phyloP scores from a whole-genome alignment of 371 early-diverging fungal species.

The Batkoa obscura region DNA sequence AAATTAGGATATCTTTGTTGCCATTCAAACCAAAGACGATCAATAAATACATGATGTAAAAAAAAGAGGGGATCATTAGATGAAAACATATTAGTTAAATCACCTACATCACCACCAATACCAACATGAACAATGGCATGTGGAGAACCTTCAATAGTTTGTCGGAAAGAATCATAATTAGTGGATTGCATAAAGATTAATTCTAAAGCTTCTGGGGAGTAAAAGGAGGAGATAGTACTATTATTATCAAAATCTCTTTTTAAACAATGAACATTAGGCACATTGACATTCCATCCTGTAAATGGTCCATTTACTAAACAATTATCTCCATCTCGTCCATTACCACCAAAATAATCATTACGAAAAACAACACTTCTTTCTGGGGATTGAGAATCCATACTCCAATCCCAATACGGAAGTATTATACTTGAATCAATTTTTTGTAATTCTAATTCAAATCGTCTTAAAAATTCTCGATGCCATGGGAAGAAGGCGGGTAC shows the following conservation, averaged over 20 bases:
- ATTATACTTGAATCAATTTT: conserved; percentile 15
- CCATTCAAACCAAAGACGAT: conserved; percentile 27
- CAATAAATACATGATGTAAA: conserved; percentile 32
- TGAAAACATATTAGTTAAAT: conserved; percentile 15
- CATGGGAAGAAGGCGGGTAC: conserved; percentile 17
- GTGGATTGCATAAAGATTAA: conserved; percentile 9
- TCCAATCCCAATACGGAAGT: conserved; percentile 38
- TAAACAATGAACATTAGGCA: conserved; percentile 12
- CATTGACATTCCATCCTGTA: conserved; percentile 1
- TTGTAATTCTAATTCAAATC: conserved; percentile 14
- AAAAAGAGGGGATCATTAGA: conserved; percentile 37
- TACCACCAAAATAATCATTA: conserved; percentile 9
- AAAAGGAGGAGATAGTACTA: conserved; percentile 13
- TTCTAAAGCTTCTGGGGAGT: conserved; percentile 11
- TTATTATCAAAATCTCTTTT: conserved; percentile 9
- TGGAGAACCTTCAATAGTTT: conserved; percentile 18
- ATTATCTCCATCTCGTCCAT: conserved; percentile 7
- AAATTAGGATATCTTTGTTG: conserved; percentile 9
- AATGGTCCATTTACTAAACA: conserved; percentile 11
- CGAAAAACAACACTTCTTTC: conserved; percentile 6
- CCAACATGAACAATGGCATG: conserved; percentile 24
- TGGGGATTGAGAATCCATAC: conserved; percentile 12
- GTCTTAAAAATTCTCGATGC: conserved; percentile 17
- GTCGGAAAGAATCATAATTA: conserved; percentile 16
- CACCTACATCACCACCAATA: conserved; percentile 28